Evolutionary conservation across 2,329 filamentous ascomycete genomes (phyloP).

Genomic region (Colletotrichum incanum): DNA sequence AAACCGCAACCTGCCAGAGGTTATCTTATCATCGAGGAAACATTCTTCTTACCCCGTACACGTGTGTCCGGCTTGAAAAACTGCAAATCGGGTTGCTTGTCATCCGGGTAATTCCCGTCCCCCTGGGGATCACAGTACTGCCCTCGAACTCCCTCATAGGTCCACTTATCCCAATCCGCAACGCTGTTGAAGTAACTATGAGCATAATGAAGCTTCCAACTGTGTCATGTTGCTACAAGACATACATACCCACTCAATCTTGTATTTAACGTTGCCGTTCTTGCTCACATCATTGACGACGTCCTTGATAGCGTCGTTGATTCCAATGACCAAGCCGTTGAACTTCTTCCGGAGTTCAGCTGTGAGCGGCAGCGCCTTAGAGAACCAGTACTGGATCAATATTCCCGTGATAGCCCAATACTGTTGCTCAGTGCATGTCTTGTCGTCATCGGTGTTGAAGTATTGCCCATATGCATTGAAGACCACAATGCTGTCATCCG

Average conservation of each 20-base stretch:
- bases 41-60: neutral
- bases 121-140: conserved; percentile 50
- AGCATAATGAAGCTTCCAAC: too few relatives aligned
- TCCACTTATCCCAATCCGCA: conserved; percentile 42
- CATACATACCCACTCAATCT: neutral
- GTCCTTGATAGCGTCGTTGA: conserved; percentile 50
- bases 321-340: conserved; percentile 48
- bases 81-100: conserved; percentile 49
- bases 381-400: neutral
- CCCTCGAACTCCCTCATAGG: conserved; percentile 47
- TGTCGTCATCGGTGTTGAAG: conserved; percentile 49
- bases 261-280: conserved; percentile 33
- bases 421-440: conserved; percentile 43
- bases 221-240: too few relatives aligned
- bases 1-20: too few relatives aligned
- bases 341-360: conserved; percentile 49
- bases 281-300: conserved; percentile 47
- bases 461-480: conserved; percentile 51
- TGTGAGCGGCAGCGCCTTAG: conserved; percentile 39
- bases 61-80: conserved; percentile 50
- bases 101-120: conserved; percentile 49
- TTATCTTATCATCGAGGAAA: neutral
- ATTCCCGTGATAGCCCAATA: conserved; percentile 25
- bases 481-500: conserved; percentile 50
- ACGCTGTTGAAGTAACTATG: too few relatives aligned